Evolutionary conservation across 768 basidiomycete species (phyloP), one percentile per base, ranked within the genome.

Genomic region (Ramaria sp.): DNA sequence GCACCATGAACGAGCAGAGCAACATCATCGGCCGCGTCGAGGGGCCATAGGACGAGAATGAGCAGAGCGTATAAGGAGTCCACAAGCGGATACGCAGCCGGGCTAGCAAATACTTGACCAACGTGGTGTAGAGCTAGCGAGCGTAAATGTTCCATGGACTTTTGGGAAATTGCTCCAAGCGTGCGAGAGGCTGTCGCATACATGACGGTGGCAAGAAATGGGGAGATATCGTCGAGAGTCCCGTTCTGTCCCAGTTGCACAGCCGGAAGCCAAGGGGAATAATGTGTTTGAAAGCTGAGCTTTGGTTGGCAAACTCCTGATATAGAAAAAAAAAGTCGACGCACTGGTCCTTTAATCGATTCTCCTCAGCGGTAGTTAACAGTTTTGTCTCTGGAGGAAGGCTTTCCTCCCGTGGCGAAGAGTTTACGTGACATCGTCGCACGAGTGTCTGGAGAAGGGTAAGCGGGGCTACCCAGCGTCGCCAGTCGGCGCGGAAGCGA

Each of bases 401-500:
- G 45, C 31, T 37, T 9, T 30, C 13, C 33, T 34, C 19, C 11
- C 2, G 45, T 5, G 9, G 20, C 27, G 20, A 2, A 1, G 31
- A 1, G 33, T 13, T 39, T 2, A 27, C 48, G 17, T 20, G 48
- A 15, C 37, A 49, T 9, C 55, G 45, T 5, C 55, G 45, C 17
- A 57, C 55, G 13, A 57, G 43, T 15, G 45, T 34, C 31, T 57
- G 55, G 13, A 57, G 34, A 12, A 48, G 55, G 22, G 46, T 57
- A 20, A 57, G 55, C 3, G 55, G 55, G 13, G 55, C 55, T 4
- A 57, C 42, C 55, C 55, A 57, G 37, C 55, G 55, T 7, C 42
- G 37, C 55, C 55, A 57, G 27, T 57, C 55, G 20, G 55, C 45
- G 3, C 48, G 43, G 17, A 48, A 33, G 9, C 45, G 55, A 4